Base-by-base conservation (phyloP, 768 basidiomycete species). In the Rhizopogon vesiculosus region DNA sequence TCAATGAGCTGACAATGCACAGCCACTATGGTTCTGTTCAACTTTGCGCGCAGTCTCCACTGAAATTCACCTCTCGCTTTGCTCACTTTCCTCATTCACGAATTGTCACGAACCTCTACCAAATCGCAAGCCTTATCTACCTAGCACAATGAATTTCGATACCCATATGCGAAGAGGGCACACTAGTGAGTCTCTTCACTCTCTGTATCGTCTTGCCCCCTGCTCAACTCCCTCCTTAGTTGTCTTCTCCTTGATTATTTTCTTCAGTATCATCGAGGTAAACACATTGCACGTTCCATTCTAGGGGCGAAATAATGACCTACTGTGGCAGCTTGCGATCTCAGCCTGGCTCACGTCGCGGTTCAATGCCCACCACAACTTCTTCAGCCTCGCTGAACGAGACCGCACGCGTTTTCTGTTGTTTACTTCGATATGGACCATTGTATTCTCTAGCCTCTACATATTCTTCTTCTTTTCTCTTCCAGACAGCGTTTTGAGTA, bases 371-470 rank as follows among this genome's bases (percentile, higher is more conserved):
- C 73, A 78, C 59, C 75, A 81, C 69, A 77, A 87, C 73, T 80
- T 73, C 64, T 73, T 72, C 51, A 78, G 65, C 56, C 56, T 59
- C 10, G 65, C 74, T 33, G 78, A 84, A 59, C 81, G 82, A 43
- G 82, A 86, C 62, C 80, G 86, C 45, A 81, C 86, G 1, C 78
- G 81, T 38, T 90, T 82, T 72, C 72, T 84, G 42, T 75, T 89
- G 35, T 91, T 92, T 74, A 63, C 76, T n/a, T 86, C 86, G 10
- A 74, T 76, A 63, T 91, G 89, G 89, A 91, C 87, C 0, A 68
- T 86, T 10, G 62, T 84, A 50, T 72, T 85, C 40, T 76, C 80
- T 41, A 61, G 75, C 5, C 43, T 83, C 44, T 84, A 79, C 70
- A 66, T 84, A 41, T 55, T 76, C 19, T 69, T 86, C 53, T 88